Evolutionary conservation across 139 green algal genomes (phyloP), one percentile per base, ranked within the genome.

Genomic region (Penium margaritaceum): DNA sequence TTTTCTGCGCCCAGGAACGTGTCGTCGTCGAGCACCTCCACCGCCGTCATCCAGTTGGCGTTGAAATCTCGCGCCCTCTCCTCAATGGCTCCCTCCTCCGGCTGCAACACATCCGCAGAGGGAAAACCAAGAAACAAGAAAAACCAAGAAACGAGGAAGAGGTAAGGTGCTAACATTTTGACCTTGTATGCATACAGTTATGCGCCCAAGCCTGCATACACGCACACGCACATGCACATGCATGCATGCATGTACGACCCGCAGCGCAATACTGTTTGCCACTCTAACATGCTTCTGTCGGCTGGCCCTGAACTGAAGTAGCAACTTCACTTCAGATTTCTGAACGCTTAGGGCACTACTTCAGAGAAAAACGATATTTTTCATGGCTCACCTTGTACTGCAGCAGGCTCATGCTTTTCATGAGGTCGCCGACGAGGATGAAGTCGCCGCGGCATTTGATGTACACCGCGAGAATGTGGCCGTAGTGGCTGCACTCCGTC

Each of bases 381-480:
- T n/a, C n/a, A n/a, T n/a, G 21, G 32, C 68, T 12, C 63, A 78
- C 74, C 74, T 86, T 86, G 69, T 87, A 87, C 9, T 84, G 47
- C 19, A 87, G 67, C 58, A 98, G 73, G n/a, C 86, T 84, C 30
- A 98, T 87, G 73, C 84, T 92, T 58, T 95, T 92, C 94, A 98
- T 98, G 35, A 98, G 72, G 77, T 98, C 94, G 15, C 93, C 90
- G 15, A 97, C 87, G 21, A 95, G 43, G 37, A 98, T 89, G 77
- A 95, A 90, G 76, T 96, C 90, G 27, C 91, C 92, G 0, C 87
- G 66, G 0, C 74, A 81, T 9, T 57, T 84, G 24, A 96, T 62
- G 63, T 92, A 90, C 6, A 97, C 82, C 15, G 87, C 88, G 44
- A 96, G 70, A 44, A 97, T 89, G 63, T 93, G 84, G 19, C 88